Conservation (phyloP, 2,329 filamentous ascomycete species). For the Colletotrichum musae region DNA sequence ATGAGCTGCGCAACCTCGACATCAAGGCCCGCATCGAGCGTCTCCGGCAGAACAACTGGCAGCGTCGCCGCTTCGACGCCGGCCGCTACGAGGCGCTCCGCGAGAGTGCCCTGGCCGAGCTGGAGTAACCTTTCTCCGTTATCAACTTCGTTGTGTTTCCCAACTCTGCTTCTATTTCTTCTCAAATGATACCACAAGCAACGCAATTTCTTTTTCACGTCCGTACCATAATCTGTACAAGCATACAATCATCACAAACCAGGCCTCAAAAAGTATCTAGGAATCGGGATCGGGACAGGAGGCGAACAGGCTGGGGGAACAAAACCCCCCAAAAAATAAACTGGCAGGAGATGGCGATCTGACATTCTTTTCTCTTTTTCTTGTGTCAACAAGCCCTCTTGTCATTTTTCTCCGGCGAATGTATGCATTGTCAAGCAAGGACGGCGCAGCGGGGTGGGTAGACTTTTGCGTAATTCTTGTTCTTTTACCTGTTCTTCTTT, state of each 20-base stretch:
- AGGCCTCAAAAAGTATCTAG: slow-evolving; percentile 21
- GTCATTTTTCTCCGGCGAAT: slow-evolving; percentile 5
- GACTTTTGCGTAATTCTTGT: slow-evolving; percentile 4
- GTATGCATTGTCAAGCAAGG: slow-evolving; percentile 13
- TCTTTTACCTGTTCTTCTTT: slow-evolving; percentile 9
- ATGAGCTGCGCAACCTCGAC: slow-evolving; percentile 57
- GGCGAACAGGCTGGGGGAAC: neutral
- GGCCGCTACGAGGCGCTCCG: slow-evolving; percentile 67
- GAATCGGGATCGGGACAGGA: neutral
- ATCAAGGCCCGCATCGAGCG: slow-evolving; percentile 68
- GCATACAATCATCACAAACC: neutral
- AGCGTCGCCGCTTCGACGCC: slow-evolving; percentile 68
- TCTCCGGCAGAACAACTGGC: slow-evolving; percentile 69
- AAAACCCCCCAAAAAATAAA: slow-evolving; percentile 8
- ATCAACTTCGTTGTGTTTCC: neutral
- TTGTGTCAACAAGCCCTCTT: too few species aligned
- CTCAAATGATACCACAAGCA: slow-evolving; percentile 35
- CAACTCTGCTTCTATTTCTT: neutral
- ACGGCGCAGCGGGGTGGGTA: slow-evolving; percentile 8
- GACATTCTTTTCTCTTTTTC: slow-evolving; percentile 7
- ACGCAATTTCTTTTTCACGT: neutral
- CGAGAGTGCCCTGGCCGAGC: slow-evolving; percentile 66
- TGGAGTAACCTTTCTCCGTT: slow-evolving; percentile 48
- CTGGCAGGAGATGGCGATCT: slow-evolving; percentile 1
- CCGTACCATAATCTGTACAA: slow-evolving; percentile 2